Evolutionary conservation across 2,329 filamentous ascomycete species (phyloP).

Genomic region (Teratosphaeria gauchensis): DNA sequence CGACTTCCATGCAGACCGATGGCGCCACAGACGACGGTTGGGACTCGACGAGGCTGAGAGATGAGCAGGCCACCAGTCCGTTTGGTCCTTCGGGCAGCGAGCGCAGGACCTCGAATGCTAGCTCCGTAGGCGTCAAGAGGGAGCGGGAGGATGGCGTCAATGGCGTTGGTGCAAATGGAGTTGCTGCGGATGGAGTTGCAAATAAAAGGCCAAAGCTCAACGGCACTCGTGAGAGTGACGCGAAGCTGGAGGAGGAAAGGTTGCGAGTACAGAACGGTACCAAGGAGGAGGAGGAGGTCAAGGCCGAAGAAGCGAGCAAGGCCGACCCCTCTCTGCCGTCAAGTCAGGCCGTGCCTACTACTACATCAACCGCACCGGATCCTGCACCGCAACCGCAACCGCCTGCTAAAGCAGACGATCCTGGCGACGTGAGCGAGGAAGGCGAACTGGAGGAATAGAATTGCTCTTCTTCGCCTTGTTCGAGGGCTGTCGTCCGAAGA

Average conservation of each 20-base stretch:
- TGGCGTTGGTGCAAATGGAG: conserved; percentile 11
- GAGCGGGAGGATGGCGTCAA: conserved; percentile 16
- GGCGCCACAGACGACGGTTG: conserved; percentile 22
- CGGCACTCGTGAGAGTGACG: conserved; percentile 1
- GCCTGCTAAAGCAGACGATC: conserved; percentile 2
- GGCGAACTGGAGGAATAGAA: conserved; percentile 35
- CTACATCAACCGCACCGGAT: conserved; percentile 2
- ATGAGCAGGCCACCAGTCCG: background rate
- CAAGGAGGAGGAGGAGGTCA: conserved; percentile 15
- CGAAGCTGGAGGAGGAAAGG: conserved; percentile 19
- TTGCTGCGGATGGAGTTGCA: conserved; percentile 13
- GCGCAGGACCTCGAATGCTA: conserved; percentile 20
- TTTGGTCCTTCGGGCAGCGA: conserved; percentile 19
- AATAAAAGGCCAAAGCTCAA: conserved; percentile 1
- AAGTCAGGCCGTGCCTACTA: background rate
- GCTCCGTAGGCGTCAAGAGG: conserved; percentile 21
- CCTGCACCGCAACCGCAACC: background rate
- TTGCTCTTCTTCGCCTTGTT: background rate
- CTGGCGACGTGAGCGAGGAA: conserved; percentile 33
- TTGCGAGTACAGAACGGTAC: conserved; percentile 20
- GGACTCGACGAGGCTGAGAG: conserved; percentile 23
- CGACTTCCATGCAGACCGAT: conserved; percentile 16
- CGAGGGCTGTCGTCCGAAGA: background rate
- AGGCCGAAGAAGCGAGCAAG: conserved; percentile 12
- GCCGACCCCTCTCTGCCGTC: conserved; percentile 5